A percentile compares a stretch with the other conserved stretches of the same genome.
phyloP scores from a whole-genome alignment of 345 rosid species.

The Lepidium africanum region DNA sequence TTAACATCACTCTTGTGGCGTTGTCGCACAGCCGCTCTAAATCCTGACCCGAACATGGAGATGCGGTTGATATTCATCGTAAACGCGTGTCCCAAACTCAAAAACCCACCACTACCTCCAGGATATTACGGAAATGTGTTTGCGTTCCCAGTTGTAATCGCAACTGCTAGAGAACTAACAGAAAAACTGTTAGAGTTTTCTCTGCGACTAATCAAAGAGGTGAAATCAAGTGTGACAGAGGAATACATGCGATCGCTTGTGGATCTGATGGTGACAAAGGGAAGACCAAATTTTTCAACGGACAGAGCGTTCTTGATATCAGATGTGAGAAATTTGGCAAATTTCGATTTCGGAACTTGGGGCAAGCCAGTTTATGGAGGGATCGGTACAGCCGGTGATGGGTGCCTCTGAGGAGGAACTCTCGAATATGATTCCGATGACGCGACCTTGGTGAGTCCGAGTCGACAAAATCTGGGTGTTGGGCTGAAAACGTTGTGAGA shows the following conservation, averaged over 20 bases:
- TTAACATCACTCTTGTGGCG: conserved; percentile 34
- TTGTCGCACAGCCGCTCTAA: conserved; percentile 26
- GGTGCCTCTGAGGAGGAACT: too few species aligned
- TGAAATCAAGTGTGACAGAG: conserved; percentile 31
- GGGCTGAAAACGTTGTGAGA: too few species aligned
- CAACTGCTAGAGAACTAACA: conserved; percentile 15
- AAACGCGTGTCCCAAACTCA: conserved; percentile 20
- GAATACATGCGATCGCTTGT: conserved; percentile 51
- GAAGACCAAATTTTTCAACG: conserved; percentile 34
- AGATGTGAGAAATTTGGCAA: conserved; percentile 31
- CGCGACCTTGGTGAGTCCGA: too few species aligned
- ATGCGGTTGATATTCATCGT: conserved; percentile 24
- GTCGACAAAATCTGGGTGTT: too few species aligned
- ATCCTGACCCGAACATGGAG: conserved; percentile 16
- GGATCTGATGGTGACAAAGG: conserved; percentile 37
- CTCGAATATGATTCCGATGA: too few species aligned
- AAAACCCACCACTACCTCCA: conserved; percentile 11
- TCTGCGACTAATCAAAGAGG: conserved; percentile 22
- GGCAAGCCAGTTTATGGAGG: conserved; percentile 45
- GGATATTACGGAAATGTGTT: conserved; percentile 46
- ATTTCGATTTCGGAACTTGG: conserved; percentile 43
- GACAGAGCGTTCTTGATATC: conserved; percentile 32
- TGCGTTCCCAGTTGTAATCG: conserved; percentile 23
- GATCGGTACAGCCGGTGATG: not conserved
- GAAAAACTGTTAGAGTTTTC: conserved; percentile 29